Evolutionary conservation across 306 rosid species (phyloP).

Genomic region (Cicer bijugum): DNA sequence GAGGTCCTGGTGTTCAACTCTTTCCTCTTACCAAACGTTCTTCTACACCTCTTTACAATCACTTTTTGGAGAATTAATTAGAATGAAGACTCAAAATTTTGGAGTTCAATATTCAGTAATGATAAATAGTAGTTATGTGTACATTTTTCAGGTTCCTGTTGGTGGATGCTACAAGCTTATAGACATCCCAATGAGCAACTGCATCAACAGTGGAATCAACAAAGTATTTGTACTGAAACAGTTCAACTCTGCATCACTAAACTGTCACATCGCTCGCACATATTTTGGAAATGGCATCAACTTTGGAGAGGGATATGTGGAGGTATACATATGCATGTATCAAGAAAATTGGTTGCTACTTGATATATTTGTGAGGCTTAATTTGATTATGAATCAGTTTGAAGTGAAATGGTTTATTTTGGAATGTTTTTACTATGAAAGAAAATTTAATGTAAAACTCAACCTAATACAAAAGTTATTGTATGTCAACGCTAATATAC

Average conservation of each 20-base stretch:
- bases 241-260: conserved; percentile 86
- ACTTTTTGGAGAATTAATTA: conserved; percentile 6
- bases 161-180: conserved; percentile 96
- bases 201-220: conserved; percentile 91
- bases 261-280: conserved; percentile 90
- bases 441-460: neutral
- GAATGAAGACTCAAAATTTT: neutral
- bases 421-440: neutral
- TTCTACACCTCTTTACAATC: conserved; percentile 62
- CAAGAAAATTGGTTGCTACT: neutral
- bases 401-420: neutral
- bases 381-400: neutral
- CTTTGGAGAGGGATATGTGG: conserved; percentile 94
- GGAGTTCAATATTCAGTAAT: conserved; percentile 29
- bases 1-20: conserved; percentile 79
- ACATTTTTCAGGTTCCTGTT: conserved; percentile 76
- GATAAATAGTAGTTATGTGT: neutral
- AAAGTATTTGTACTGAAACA: conserved; percentile 86
- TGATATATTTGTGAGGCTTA: neutral
- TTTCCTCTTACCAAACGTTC: conserved; percentile 83
- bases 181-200: conserved; percentile 94
- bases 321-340: conserved; percentile 53
- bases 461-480: neutral
- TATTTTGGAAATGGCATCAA: conserved; percentile 84
- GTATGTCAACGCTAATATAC: neutral